Evolutionary conservation across 1,139 yeast species (phyloP), one percentile per base, ranked within the genome.

Genomic region (Diutina siamensis): DNA sequence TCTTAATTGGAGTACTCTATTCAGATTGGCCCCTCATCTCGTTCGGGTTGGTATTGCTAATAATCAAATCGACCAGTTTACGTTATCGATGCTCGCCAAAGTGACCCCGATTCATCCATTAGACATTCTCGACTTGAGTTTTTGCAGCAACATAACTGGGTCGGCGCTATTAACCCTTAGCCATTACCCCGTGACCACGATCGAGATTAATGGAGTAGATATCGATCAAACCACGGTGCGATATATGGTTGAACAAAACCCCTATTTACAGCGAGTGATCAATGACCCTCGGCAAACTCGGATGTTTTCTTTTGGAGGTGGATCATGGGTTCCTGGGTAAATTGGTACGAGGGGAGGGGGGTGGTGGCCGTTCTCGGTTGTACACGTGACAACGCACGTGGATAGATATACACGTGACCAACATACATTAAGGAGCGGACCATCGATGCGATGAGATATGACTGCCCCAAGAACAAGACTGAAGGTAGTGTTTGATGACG

Each of bases 361-460:
- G 28, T 25, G 10, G 28, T 7, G 28, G 7, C 28, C 7, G 28
- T 10, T 7, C n/a, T n/a, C n/a, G 28, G 7, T 7, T 25, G 10
- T 7, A 25, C 28, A 25, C 28, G 28, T 25, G 28, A 25, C 28
- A 7, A 7, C 7, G 28, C 28, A 25, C 28, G 28, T 25, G 28
- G 10, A 7, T 10, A 25, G 28, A 7, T 10, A 25, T 10, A n/a
- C n/a, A n/a, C n/a, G n/a, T n/a, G n/a, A n/a, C n/a, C n/a, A n/a
- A n/a, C n/a, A n/a, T n/a, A n/a, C n/a, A n/a, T n/a, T n/a, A n/a
- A n/a, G n/a, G n/a, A n/a, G n/a, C n/a, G n/a, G n/a, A n/a, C n/a
- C n/a, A n/a, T n/a, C n/a, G n/a, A 25, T 12, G 42, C 42, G 42
- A 38, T 38, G 42, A 38, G 42, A 25, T 38, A 34, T 12, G 34